These are phyloP conservation scores for Hypomyces perniciosus DNA, from an alignment of 2,329 filamentous ascomycete genomes.

Conservation along the genomic window DNA sequence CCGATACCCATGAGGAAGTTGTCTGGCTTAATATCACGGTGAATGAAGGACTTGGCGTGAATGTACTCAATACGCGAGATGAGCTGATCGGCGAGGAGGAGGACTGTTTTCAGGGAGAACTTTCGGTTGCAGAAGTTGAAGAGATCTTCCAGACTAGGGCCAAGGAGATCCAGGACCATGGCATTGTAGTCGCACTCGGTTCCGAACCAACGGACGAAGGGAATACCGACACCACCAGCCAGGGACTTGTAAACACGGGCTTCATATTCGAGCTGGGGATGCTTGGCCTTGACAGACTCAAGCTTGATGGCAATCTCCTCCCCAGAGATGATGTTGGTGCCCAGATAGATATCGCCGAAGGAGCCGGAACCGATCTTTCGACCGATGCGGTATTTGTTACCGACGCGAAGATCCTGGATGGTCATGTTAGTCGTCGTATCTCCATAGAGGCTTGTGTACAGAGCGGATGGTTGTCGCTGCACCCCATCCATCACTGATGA, in stretches of 20 bases:
- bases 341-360: constrained; percentile 98
- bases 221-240: constrained; percentile 93
- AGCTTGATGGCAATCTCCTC: constrained; percentile 99
- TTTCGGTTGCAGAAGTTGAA: constrained; percentile 99
- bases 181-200: constrained; percentile 99
- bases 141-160: constrained; percentile 90
- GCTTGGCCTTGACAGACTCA: constrained; percentile 98
- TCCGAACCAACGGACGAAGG: constrained; percentile 98
- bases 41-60: constrained; percentile 98
- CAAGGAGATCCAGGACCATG: constrained; percentile 96
- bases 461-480: background rate
- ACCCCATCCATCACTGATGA: background rate
- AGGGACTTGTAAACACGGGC: constrained; percentile 87
- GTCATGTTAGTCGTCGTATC: constrained; percentile 16
- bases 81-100: constrained; percentile 93
- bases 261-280: constrained; percentile 98
- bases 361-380: constrained; percentile 97
- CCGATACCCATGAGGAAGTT: constrained; percentile 99
- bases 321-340: constrained; percentile 98
- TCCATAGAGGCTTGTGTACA: background rate
- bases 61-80: constrained; percentile 99
- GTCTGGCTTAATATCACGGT: constrained; percentile 99
- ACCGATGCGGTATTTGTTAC: constrained; percentile 99
- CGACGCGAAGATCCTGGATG: constrained; percentile 87
- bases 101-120: constrained; percentile 96